Conservation (phyloP, 768 basidiomycete species). For the Cantharellus anzutake region DNA sequence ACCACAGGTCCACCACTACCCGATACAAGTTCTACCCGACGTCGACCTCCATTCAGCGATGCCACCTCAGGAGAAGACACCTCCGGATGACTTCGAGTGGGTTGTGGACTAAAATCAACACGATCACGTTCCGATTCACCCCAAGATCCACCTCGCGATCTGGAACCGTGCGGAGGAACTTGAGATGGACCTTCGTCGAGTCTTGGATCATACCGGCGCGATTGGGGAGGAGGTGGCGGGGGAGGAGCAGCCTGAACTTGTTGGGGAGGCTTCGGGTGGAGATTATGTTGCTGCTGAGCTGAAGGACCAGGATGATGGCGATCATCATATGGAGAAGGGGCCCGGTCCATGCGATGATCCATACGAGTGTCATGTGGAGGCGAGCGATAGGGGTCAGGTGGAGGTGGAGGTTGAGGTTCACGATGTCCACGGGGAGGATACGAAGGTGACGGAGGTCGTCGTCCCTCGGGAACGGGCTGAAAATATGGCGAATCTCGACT, state of each 20-base stretch:
- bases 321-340: not conserved
- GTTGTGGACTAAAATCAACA: not conserved
- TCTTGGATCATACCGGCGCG: not conserved
- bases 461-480: not conserved
- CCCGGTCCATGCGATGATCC: slow-evolving; percentile 10
- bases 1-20: slow-evolving; percentile 1
- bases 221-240: slow-evolving; percentile 36
- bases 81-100: slow-evolving; percentile 1
- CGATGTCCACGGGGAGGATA: not conserved
- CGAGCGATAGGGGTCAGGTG: slow-evolving; percentile 13
- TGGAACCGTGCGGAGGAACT: not conserved
- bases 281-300: not conserved
- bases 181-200: not conserved
- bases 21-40: not conserved
- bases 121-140: slow-evolving; percentile 12
- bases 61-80: not conserved
- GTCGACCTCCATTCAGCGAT: not conserved
- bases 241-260: slow-evolving; percentile 30
- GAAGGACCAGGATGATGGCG: not conserved
- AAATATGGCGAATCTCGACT: not conserved
- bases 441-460: not conserved
- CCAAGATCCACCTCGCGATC: slow-evolving; percentile 8
- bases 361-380: not conserved
- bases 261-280: slow-evolving; percentile 15
- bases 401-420: slow-evolving; percentile 17